Evolutionary conservation across 306 rosid genomes (phyloP).

Genomic region (Lupinus albus): DNA sequence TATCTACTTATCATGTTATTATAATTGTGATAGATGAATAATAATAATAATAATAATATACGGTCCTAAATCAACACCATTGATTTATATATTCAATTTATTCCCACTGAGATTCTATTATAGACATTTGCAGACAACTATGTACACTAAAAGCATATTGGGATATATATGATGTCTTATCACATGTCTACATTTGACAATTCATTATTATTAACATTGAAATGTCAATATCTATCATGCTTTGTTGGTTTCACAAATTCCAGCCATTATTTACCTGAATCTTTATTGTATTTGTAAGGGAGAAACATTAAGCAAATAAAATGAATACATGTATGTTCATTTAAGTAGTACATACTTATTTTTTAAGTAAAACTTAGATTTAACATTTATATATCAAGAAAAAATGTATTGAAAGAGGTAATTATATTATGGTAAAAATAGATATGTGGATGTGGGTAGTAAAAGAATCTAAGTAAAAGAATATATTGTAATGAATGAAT

Average conservation of each 20-base stretch:
- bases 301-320: too few relatives aligned
- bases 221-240: constrained; percentile 3
- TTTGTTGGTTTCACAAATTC: constrained; percentile 15
- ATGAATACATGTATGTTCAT: too few relatives aligned
- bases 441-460: too few relatives aligned
- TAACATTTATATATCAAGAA: too few relatives aligned
- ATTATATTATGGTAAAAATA: too few relatives aligned
- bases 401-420: too few relatives aligned
- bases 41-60: constrained; percentile 9
- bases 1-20: constrained; percentile 42
- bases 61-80: constrained; percentile 15
- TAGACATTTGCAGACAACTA: background rate
- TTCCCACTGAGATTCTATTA: constrained; percentile 34
- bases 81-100: constrained; percentile 25
- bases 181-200: constrained; percentile 2
- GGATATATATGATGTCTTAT: background rate
- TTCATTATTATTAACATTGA: constrained; percentile 1
- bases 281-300: background rate
- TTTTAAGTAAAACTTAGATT: too few relatives aligned
- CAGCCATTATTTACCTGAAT: background rate
- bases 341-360: too few relatives aligned
- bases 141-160: constrained; percentile 8
- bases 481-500: too few relatives aligned
- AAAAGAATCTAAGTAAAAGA: too few relatives aligned
- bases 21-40: constrained; percentile 33